Conservation (phyloP, 2,329 filamentous ascomycete genomes). For the Graphiopsis chlorocephala region DNA sequence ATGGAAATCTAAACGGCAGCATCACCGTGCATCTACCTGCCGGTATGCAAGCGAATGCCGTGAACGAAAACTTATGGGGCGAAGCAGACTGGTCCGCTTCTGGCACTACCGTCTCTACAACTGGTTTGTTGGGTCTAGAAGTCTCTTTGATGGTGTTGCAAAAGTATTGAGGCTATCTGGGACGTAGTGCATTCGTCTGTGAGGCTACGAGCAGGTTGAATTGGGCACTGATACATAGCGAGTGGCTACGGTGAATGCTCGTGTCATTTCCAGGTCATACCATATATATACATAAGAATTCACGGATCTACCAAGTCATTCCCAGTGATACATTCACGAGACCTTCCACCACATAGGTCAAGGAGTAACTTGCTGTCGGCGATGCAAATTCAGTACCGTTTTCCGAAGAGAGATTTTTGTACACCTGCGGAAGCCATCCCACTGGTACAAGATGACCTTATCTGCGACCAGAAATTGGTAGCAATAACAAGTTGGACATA, state of each 20-base stretch:
- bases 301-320: too few species aligned
- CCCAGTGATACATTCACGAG: background rate
- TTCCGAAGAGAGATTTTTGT: background rate
- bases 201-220: background rate
- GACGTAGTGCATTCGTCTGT: background rate
- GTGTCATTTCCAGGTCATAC: background rate
- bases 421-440: background rate
- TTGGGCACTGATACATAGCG: background rate
- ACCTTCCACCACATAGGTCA: background rate
- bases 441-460: background rate
- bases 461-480: background rate
- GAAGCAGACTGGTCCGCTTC: slow-evolving; percentile 17
- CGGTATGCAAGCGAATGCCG: background rate
- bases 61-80: slow-evolving; percentile 21
- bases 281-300: background rate
- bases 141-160: slow-evolving; percentile 5
- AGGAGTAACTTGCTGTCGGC: background rate
- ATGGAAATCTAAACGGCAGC: slow-evolving; percentile 20
- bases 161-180: background rate
- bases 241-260: background rate
- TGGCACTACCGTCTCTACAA: background rate
- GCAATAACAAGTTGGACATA: background rate
- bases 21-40: slow-evolving; percentile 23
- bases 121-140: background rate
- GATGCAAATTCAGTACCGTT: background rate